A percentile compares a stretch with the other conserved stretches of the same genome.
phyloP scores from a whole-genome alignment of 352 stramenopile species.

The Phytophthora idaei region DNA sequence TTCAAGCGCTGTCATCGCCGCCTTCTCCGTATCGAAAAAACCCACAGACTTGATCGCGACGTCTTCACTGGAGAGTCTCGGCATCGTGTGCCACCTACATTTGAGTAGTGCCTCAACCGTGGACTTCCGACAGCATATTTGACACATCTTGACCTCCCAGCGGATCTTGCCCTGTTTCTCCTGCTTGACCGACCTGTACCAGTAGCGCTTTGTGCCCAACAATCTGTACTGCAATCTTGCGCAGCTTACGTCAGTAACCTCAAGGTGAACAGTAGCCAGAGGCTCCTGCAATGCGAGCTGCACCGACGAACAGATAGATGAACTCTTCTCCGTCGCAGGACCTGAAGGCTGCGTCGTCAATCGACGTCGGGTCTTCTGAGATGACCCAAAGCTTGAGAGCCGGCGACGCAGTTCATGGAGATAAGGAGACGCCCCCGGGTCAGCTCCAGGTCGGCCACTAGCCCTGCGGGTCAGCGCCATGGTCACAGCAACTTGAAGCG shows the following conservation, averaged over 20 bases:
- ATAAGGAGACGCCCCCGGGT: conserved; percentile 24
- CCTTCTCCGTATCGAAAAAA: conserved; percentile 66
- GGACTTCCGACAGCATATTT: conserved; percentile 56
- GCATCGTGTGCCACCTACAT: conserved; percentile 44
- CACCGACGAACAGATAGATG: conserved; percentile 23
- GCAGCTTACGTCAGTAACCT: conserved; percentile 57
- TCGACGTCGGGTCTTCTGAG: conserved; percentile 9
- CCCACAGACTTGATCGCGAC: conserved; percentile 53
- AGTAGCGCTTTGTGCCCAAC: conserved; percentile 68
- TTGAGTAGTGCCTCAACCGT: conserved; percentile 28
- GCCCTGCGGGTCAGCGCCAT: conserved; percentile 23
- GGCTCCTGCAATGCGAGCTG: conserved; percentile 17
- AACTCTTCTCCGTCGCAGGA: conserved; percentile 34
- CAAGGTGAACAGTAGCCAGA: conserved; percentile 22
- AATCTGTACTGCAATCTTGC: conserved; percentile 63
- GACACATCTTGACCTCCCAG: conserved; percentile 67
- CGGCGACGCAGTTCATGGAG: conserved; percentile 21
- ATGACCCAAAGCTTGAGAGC: conserved; percentile 25
- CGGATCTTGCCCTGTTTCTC: conserved; percentile 59
- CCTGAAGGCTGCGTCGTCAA: conserved; percentile 17
- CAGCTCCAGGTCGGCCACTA: conserved; percentile 3
- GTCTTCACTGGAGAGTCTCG: conserved; percentile 48
- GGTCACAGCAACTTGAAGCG: conserved; percentile 4
- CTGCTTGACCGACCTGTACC: conserved; percentile 70
- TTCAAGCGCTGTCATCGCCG: conserved; percentile 44